Evolutionary conservation across 768 basidiomycete genomes (phyloP).

Genomic region (Gloeostereum incarnatum): DNA sequence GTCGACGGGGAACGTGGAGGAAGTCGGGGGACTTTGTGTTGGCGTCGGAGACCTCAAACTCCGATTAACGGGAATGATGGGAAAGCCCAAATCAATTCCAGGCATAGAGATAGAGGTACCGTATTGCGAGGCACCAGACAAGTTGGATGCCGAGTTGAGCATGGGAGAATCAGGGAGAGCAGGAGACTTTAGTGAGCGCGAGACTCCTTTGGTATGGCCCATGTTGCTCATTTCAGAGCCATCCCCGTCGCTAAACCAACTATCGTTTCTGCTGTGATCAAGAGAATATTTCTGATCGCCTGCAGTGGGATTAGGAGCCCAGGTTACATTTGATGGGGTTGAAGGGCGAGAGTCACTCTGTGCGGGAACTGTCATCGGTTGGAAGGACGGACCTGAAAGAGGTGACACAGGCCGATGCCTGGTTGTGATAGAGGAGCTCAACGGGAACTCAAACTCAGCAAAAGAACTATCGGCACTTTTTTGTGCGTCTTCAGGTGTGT

Average conservation of each 20-base stretch:
- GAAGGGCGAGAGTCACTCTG: slow-evolving; percentile 48
- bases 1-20: slow-evolving; percentile 38
- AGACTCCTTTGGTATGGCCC: slow-evolving; percentile 28
- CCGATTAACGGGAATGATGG: slow-evolving; percentile 28
- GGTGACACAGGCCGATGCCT: slow-evolving; percentile 69
- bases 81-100: slow-evolving; percentile 39
- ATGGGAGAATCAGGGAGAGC: slow-evolving; percentile 52
- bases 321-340: slow-evolving; percentile 70
- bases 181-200: slow-evolving; percentile 46
- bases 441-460: slow-evolving; percentile 34
- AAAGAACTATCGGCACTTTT: slow-evolving; percentile 22
- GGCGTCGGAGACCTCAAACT: slow-evolving; percentile 56
- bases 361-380: slow-evolving; percentile 46
- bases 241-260: slow-evolving; percentile 39
- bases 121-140: slow-evolving; percentile 24
- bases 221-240: slow-evolving; percentile 18
- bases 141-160: slow-evolving; percentile 23
- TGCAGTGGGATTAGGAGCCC: slow-evolving; percentile 33
- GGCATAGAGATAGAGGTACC: slow-evolving; percentile 39
- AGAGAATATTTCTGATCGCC: slow-evolving; percentile 18
- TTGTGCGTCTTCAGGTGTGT: slow-evolving; percentile 46
- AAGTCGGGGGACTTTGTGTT: slow-evolving; percentile 52
- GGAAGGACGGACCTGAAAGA: slow-evolving; percentile 49
- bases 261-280: slow-evolving; percentile 48
- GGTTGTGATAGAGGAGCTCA: slow-evolving; percentile 42